These are phyloP conservation scores for Dryadomyces quercivorus DNA, from an alignment of 2,329 filamentous ascomycete species.

Conservation along the genomic window DNA sequence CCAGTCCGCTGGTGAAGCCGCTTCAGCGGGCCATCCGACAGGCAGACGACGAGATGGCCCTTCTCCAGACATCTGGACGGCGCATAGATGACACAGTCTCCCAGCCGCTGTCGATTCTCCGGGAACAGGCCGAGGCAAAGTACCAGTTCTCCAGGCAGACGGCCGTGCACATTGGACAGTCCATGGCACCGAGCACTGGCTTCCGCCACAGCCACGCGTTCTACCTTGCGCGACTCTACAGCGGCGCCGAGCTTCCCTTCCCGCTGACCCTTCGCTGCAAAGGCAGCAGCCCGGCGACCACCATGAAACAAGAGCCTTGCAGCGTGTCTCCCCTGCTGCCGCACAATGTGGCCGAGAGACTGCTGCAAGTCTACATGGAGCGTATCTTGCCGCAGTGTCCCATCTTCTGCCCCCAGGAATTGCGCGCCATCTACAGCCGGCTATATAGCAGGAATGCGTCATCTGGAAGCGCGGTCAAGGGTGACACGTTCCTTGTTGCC, in stretches of 20 bases:
- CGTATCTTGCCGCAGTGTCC: neutral
- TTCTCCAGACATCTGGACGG: neutral
- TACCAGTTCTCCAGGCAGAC: neutral
- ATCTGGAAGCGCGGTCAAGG: too few species aligned
- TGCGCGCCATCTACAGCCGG: neutral
- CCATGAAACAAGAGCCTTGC: neutral
- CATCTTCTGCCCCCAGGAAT: neutral
- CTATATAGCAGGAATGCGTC: neutral
- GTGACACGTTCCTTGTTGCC: neutral
- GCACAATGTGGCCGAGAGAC: neutral
- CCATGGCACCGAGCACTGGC: neutral
- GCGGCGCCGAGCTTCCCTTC: neutral
- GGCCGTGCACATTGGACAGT: neutral
- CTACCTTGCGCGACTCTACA: neutral
- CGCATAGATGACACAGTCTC: neutral
- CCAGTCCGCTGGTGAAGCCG: neutral
- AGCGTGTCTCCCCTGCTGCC: neutral
- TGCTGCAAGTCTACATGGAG: slow-evolving; percentile 1
- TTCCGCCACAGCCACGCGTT: neutral
- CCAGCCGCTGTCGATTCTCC: neutral
- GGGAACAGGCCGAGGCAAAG: neutral
- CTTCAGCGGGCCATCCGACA: neutral
- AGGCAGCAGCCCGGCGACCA: neutral
- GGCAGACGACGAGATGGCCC: neutral
- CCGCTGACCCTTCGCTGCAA: neutral